phyloP scores from a whole-genome alignment of 306 rosid species.

The Pyrus communis region DNA sequence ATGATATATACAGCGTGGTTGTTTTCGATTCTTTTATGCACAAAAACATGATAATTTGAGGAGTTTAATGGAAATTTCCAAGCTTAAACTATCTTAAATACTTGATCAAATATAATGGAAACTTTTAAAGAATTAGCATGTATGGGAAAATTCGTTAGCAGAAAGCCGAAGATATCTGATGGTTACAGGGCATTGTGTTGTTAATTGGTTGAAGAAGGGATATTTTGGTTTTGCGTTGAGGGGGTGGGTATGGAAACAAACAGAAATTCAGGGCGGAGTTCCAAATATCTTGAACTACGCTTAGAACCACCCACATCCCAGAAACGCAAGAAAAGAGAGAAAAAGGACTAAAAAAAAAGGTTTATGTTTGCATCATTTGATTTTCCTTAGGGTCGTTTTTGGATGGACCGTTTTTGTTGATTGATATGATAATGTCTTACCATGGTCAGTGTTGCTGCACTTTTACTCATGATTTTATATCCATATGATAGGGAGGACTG shows the following conservation, averaged over 20 bases:
- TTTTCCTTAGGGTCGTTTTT: neutral
- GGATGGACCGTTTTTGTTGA: neutral
- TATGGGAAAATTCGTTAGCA: neutral
- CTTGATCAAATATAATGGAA: neutral
- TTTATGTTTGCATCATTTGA: neutral
- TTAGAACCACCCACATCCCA: neutral
- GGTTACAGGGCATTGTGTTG: neutral
- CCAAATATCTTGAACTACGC: neutral
- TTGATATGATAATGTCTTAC: neutral
- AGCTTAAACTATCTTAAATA: neutral
- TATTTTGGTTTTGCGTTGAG: neutral
- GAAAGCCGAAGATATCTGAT: neutral
- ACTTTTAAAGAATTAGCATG: neutral
- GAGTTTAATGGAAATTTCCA: neutral
- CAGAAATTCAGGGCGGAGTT: neutral
- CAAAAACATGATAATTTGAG: neutral
- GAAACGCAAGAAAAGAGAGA: neutral
- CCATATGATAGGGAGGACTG: slow-evolving; percentile 67
- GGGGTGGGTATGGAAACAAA: neutral
- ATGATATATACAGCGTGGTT: neutral
- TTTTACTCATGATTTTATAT: neutral
- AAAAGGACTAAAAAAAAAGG: neutral
- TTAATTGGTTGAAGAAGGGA: neutral
- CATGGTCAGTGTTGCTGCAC: neutral
- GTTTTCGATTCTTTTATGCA: neutral